A percentile compares a stretch with the other conserved stretches of the same genome.
phyloP scores from a whole-genome alignment of 306 rosid genomes.

The Cicer pinnatifidum region DNA sequence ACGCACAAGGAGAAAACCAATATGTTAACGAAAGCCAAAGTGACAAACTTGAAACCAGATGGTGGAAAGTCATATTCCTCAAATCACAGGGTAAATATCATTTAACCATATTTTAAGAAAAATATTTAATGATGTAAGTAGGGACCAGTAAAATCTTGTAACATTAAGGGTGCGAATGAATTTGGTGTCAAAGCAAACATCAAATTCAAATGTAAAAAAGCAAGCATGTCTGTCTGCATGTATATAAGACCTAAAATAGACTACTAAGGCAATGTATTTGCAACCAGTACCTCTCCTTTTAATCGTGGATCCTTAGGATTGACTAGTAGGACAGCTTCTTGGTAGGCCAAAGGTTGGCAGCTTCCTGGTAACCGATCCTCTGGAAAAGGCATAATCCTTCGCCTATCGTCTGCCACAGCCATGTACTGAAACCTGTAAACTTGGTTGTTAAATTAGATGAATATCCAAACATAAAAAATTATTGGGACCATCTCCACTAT shows the following conservation, averaged over 20 bases:
- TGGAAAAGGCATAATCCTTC: constrained; percentile 80
- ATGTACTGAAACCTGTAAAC: constrained; percentile 79
- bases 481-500: constrained; percentile 52
- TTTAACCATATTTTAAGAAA: too few relatives aligned
- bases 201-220: constrained; percentile 15
- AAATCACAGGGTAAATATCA: constrained; percentile 12
- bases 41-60: too few relatives aligned
- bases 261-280: constrained; percentile 10
- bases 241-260: constrained; percentile 17
- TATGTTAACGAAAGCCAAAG: too few relatives aligned
- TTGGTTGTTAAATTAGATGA: constrained; percentile 49
- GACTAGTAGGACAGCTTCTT: constrained; percentile 75
- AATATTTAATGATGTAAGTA: background rate
- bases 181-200: constrained; percentile 26
- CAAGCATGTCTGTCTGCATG: background rate
- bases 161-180: constrained; percentile 4
- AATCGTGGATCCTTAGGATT: constrained; percentile 69
- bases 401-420: constrained; percentile 87
- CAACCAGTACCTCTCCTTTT: constrained; percentile 68
- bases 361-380: constrained; percentile 74
- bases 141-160: constrained; percentile 1
- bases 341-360: constrained; percentile 65
- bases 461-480: constrained; percentile 34
- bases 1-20: too few relatives aligned
- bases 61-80: background rate